Base-by-base conservation (phyloP, 2,329 filamentous ascomycete species). In the Ceratocystis smalleyi region DNA sequence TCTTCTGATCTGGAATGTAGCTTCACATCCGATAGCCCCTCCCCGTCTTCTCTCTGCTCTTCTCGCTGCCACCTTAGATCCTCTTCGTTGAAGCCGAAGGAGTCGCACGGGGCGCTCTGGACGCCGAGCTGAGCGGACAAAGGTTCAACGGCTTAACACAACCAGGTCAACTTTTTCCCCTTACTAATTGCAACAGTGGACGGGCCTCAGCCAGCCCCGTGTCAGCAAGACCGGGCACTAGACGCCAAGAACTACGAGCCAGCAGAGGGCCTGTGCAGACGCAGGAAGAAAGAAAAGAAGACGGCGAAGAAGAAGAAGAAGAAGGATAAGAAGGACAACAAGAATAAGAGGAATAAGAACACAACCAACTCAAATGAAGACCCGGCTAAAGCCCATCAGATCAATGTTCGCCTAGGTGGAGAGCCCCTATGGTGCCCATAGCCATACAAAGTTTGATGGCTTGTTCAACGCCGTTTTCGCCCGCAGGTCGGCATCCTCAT, bases 51-150 rank as follows among this genome's bases (percentile, higher is more conserved):
- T 57, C 6, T 12, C 54, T 35, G 35, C 35, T 40, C 35, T 12
- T 12, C 10, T 40, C 35, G 35, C 35, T 40, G 35, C 35, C 35
- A 4, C 35, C 10, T 40, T 35, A 10, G 32, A 35, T 51, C n/a
- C 8, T 51, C 12, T 12, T 57, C 54, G 54, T 57, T 57, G 54
- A 57, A 57, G 54, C 54, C 54, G 54, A 35, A 57, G 54, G 54
- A 57, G 54, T 30, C 30, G 54, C 54, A 30, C 15, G 22, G 30
- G 15, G 17, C 54, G n/a, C 8, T 8, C 7, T 35, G 15, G 15
- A n/a, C 47, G 19, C 30, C 5, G 8, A n/a, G 32, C 7, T 12
- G 1, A 54, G 12, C 3, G 24, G 17, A 6, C 49, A 54, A 54
- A 27, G 10, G 35, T 32, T 2, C 12, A 57, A n/a, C 30, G 27